Percentiles rank a stretch among this genome's conserved stretches.
phyloP scores from a whole-genome alignment of 1,139 yeast genomes.

The Pichia sp. region DNA sequence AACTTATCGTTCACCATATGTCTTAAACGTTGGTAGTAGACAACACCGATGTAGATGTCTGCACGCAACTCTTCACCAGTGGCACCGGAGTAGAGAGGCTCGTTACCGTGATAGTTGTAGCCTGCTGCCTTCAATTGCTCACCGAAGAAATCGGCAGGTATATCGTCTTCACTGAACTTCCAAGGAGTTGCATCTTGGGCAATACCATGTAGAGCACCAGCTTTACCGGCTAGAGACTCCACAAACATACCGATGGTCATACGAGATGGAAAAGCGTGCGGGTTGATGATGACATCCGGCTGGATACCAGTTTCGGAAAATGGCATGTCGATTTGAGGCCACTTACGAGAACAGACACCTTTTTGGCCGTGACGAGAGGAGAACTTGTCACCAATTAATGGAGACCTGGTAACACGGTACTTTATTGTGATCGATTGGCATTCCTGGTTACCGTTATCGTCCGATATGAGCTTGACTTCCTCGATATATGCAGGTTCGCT shows the following conservation, averaged over 20 bases:
- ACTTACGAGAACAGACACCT: constrained; percentile 98
- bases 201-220: constrained; percentile 96
- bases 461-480: constrained; percentile 89
- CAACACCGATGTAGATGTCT: constrained; percentile 94
- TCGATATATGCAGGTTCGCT: constrained; percentile 93
- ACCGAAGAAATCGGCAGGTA: constrained; percentile 97
- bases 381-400: constrained; percentile 95
- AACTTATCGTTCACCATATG: constrained; percentile 99
- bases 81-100: constrained; percentile 98
- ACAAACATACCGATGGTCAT: constrained; percentile 99
- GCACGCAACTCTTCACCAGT: constrained; percentile 97
- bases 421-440: constrained; percentile 84
- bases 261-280: constrained; percentile 99
- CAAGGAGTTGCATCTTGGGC: constrained; percentile 98
- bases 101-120: constrained; percentile 96
- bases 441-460: constrained; percentile 71
- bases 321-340: constrained; percentile 98
- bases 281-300: constrained; percentile 95
- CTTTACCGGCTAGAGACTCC: constrained; percentile 95
- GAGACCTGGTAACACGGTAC: constrained; percentile 86
- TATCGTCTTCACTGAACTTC: constrained; percentile 84
- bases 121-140: constrained; percentile 86
- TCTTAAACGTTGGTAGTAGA: constrained; percentile 95
- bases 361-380: constrained; percentile 98
- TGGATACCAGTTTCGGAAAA: constrained; percentile 93